Percentiles rank a stretch among this genome's conserved stretches.
Evolutionary conservation across 2,329 filamentous ascomycete species (phyloP).

Genomic region (Aspergillus japonicus): DNA sequence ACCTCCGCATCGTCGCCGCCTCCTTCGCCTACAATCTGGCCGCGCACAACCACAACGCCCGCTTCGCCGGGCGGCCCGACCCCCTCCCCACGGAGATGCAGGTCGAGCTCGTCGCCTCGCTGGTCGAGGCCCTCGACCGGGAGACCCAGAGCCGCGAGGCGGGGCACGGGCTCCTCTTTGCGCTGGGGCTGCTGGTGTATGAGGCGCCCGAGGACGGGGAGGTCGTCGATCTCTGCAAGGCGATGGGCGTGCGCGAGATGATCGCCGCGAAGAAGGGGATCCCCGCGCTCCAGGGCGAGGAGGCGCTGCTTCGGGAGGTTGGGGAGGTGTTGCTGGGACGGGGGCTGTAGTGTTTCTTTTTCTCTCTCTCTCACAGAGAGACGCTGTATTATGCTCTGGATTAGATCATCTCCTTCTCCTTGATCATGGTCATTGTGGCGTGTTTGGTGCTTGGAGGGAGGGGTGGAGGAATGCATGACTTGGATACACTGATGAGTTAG

Average conservation of each 20-base stretch:
- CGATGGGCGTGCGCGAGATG: conserved; percentile 71
- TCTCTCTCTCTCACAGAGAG: no score
- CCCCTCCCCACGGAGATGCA: conserved; percentile 67
- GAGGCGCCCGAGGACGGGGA: conserved; percentile 68
- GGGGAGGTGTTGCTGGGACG: conserved; percentile 46
- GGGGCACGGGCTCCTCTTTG: conserved; percentile 71
- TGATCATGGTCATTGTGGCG: no score
- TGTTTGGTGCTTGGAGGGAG: no score
- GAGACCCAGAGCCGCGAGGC: conserved; percentile 63
- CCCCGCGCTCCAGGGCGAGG: conserved; percentile 36
- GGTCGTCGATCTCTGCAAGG: conserved; percentile 73
- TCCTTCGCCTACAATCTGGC: conserved; percentile 82
- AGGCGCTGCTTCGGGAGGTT: conserved; percentile 57
- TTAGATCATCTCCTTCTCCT: no score
- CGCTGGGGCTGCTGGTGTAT: conserved; percentile 74
- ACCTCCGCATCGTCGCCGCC: conserved; percentile 76
- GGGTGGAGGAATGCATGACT: no score
- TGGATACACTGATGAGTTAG: no score
- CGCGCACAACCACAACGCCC: conserved; percentile 64
- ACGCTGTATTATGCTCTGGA: no score
- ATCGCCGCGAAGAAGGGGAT: conserved; percentile 51
- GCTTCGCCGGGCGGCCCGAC: conserved; percentile 58
- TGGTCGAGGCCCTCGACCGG: conserved; percentile 69
- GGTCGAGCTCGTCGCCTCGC: conserved; percentile 75
- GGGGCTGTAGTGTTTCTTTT: conserved; percentile 25